Evolutionary conservation across 2,329 filamentous ascomycete genomes (phyloP), one percentile per base, ranked within the genome.

Genomic region (Venturia carpophila): DNA sequence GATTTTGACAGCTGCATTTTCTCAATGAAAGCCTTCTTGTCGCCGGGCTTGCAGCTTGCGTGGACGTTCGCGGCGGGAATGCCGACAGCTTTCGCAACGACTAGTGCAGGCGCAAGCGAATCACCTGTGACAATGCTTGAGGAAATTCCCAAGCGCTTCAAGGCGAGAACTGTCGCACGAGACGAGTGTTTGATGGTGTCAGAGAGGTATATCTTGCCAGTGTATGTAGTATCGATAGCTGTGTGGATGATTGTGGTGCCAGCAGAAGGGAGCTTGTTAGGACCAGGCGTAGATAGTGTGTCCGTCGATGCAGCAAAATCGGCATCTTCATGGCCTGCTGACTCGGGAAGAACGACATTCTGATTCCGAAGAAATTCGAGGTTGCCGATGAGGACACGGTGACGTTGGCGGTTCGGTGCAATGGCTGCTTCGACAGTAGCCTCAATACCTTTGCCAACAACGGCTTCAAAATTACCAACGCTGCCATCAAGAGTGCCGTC

Each of bases 81-180:
- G 63, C 92, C 92, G 24, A 97, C 90, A 5, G 88, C 84, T 0
- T 84, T 80, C 2, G 93, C 94, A 45, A 97, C 92, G 17, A 91
- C 88, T 0, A 92, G 77, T 0, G 94, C 94, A 0, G 94, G 93
- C 39, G 89, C 85, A 47, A 84, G 84, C 71, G 96, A 92, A 76
- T 99, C 94, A 66, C 94, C 94, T 0, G 94, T 99, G 11, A 99
- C 91, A 69, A 99, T 92, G 60, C 92, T 91, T 13, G 90, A 91
- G 70, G 88, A 88, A 75, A 97, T 88, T 27, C 89, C 88, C 85
- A 97, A 91, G 67, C 84, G 85, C 73, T 90, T 86, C 49, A 99
- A 84, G 3, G 93, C 92, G 10, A 88, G 80, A 66, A 99, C 87
- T 10, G 91, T 84, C 11, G 91, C 91, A 5, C 85, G 84, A 0